These are phyloP conservation scores for Ogataea trehalophila DNA, from an alignment of 805 yeast genomes.

Conservation along the genomic window DNA sequence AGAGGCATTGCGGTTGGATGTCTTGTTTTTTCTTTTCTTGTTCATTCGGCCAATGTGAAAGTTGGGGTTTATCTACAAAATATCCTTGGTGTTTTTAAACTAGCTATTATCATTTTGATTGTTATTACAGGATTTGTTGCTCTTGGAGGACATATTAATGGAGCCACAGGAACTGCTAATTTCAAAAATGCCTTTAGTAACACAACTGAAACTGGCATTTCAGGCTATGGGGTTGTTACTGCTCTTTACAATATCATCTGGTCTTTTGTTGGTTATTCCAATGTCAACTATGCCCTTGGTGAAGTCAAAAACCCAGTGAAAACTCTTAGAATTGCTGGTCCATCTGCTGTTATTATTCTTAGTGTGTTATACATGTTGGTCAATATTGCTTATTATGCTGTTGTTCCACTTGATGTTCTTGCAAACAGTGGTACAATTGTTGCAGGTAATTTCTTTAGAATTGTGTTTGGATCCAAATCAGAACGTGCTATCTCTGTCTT, in stretches of 20 bases:
- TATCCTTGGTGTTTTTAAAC: slow-evolving; percentile 64
- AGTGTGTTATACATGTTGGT: slow-evolving; percentile 69
- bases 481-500: slow-evolving; percentile 74
- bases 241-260: slow-evolving; percentile 80
- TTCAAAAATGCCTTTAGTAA: slow-evolving; percentile 36
- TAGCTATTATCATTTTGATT: slow-evolving; percentile 62
- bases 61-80: slow-evolving; percentile 64
- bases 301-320: slow-evolving; percentile 72
- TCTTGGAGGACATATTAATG: slow-evolving; percentile 58
- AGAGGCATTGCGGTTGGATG: slow-evolving; percentile 74
- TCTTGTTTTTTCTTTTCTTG: slow-evolving; percentile 62
- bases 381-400: slow-evolving; percentile 77
- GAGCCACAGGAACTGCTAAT: slow-evolving; percentile 32
- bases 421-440: slow-evolving; percentile 60
- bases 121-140: slow-evolving; percentile 81
- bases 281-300: slow-evolving; percentile 78
- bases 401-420: slow-evolving; percentile 63
- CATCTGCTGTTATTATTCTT: slow-evolving; percentile 57
- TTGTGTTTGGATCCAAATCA: slow-evolving; percentile 57
- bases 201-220: slow-evolving; percentile 31
- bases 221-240: slow-evolving; percentile 53
- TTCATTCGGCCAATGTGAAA: slow-evolving; percentile 57
- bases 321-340: slow-evolving; percentile 69
- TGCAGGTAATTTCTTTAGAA: slow-evolving; percentile 71
- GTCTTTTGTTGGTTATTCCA: slow-evolving; percentile 81